Evolutionary conservation across 83 land plant genomes (phyloP), one percentile per base, ranked within the genome.

Genomic region (Isoetes engelmannii): DNA sequence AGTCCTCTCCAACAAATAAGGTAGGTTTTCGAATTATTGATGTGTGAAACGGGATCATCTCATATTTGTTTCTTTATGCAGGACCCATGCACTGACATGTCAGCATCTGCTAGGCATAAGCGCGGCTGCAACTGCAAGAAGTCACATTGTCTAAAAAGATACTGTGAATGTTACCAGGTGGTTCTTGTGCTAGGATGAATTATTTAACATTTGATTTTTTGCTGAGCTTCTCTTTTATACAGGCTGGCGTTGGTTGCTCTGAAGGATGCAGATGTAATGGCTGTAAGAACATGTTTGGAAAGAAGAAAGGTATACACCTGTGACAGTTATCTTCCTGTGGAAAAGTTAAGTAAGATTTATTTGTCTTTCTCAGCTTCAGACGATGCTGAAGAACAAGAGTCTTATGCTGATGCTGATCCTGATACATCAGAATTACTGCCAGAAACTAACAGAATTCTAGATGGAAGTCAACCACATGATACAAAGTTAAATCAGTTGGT

Each of bases 221-320:
- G 37, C 37, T 28, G 37, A 28, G 2, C 37, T 28, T 28, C 37
- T 28, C 37, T 28, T 28, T 28, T 28, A 50, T 54, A 51, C 64
- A 94, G 98, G 96, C 93, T 63, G 98, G 98, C 55, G 98, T 90
- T 76, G 98, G 97, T 45, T 94, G 99, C 80, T 94, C 99, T 19
- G 80, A 83, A 47, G 88, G 81, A 58, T 94, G 99, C 76, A 83
- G 93, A 75, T 94, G 99, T 77, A 91, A 90, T 77, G 84, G 86
- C 0, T 94, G 99, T 55, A 88, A 84, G 70, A 93, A 94, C 44
- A 63, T 82, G 28, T 89, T 79, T 77, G 98, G 98, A 41, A 84
- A 79, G 47, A 93, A 90, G 78, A 84, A 85, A 77, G 90, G 98
- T 90, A 56, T 50, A 71, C 19, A 21, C 2, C 1, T 28, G 37